These are phyloP conservation scores for Physcomitrium patens DNA, from an alignment of 225 moss, liverwort and hornwort species.

Conservation along the genomic window DNA sequence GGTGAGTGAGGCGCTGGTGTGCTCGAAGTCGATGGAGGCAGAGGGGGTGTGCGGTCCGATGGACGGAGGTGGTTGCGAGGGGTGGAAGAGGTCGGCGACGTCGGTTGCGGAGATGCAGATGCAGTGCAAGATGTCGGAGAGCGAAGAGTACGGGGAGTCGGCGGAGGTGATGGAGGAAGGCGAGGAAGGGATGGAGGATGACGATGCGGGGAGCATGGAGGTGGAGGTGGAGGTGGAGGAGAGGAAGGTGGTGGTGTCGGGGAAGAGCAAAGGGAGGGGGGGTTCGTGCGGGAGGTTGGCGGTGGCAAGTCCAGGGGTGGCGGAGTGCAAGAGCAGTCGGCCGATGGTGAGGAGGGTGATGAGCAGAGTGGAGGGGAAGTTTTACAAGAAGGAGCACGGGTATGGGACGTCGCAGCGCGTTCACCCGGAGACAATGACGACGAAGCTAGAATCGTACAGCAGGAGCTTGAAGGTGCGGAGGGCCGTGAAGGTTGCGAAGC, in stretches of 20 bases:
- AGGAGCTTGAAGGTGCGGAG: constrained; percentile 88
- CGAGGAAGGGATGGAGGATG: constrained; percentile 52
- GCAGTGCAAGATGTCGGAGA: constrained; percentile 62
- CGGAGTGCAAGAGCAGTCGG: constrained; percentile 57
- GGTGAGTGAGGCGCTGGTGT: constrained; percentile 26
- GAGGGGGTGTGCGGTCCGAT: constrained; percentile 40
- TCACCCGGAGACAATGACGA: constrained; percentile 69
- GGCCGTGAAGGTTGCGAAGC: constrained; percentile 87
- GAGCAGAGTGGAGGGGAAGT: constrained; percentile 71
- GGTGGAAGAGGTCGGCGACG: constrained; percentile 34
- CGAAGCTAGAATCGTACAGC: constrained; percentile 71
- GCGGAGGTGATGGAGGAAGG: constrained; percentile 39
- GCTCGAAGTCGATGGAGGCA: constrained; percentile 37
- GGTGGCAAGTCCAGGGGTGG: constrained; percentile 39
- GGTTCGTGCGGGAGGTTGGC: constrained; percentile 46
- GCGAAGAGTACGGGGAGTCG: constrained; percentile 53
- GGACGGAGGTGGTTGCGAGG: constrained; percentile 31
- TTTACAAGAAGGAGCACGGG: constrained; percentile 53
- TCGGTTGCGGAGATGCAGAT: constrained; percentile 38
- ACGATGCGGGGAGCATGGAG: constrained; percentile 60
- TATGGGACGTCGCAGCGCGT: constrained; percentile 72
- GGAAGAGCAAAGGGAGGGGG: constrained; percentile 44
- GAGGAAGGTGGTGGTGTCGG: constrained; percentile 51
- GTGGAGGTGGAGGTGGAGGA: constrained; percentile 77
- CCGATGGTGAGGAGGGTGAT: constrained; percentile 67